Evolutionary conservation across 495 filamentous ascomycete genomes (phyloP).

Genomic region (Chaetomium cochliodes): DNA sequence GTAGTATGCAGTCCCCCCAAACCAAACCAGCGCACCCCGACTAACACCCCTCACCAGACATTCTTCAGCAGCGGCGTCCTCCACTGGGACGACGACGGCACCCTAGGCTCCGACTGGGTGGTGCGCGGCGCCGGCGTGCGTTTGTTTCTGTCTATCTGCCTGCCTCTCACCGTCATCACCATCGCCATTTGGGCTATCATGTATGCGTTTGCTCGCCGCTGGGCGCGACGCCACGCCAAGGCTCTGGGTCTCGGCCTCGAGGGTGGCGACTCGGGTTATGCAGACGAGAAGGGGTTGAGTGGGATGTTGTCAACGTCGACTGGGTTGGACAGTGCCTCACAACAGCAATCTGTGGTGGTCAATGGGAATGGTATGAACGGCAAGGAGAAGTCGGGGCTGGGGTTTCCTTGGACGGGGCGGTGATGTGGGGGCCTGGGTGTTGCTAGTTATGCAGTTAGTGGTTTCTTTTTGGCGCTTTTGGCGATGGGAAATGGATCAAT

Average conservation of each 20-base stretch:
- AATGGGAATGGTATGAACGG: too few species aligned
- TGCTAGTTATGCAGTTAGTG: too few species aligned
- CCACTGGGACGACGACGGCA: constrained; percentile 2
- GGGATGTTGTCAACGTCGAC: too few species aligned
- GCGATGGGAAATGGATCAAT: too few species aligned
- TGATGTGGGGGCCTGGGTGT: too few species aligned
- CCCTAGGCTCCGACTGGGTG: not conserved
- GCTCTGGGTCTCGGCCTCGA: not conserved
- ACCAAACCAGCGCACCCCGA: not conserved
- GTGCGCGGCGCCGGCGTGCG: not conserved
- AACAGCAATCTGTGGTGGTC: too few species aligned
- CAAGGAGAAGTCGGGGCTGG: too few species aligned
- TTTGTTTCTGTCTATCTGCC: not conserved
- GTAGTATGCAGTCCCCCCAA: too few species aligned
- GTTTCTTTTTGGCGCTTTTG: too few species aligned
- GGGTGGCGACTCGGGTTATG: not conserved
- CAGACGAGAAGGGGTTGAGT: not conserved
- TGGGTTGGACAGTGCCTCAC: too few species aligned
- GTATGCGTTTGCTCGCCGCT: not conserved
- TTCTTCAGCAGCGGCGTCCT: constrained; percentile 9
- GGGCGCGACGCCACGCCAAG: not conserved
- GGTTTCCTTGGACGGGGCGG: too few species aligned
- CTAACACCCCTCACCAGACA: not conserved
- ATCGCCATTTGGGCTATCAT: not conserved
- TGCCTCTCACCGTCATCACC: constrained; percentile 2